Percentiles rank a stretch among this genome's conserved stretches.
These are phyloP conservation scores for Luffa acutangula DNA, from an alignment of 306 rosid genomes.

Conservation along the genomic window DNA sequence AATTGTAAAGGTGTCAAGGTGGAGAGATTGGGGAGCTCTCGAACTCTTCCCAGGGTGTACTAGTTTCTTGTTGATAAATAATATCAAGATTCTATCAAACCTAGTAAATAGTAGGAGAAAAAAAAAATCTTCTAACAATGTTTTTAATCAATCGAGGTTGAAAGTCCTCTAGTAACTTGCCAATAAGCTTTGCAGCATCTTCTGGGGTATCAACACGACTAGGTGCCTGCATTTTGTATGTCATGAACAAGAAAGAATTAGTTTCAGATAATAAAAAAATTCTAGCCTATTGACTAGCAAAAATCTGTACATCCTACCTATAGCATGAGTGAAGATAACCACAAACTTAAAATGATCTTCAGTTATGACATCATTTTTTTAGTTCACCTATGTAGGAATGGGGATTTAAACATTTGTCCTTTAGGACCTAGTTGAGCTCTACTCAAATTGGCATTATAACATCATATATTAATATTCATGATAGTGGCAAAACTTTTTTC, in stretches of 20 bases:
- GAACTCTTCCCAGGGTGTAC: no score
- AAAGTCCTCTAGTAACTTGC: constrained; percentile 25
- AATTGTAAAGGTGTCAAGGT: no score
- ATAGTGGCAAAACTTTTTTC: background rate
- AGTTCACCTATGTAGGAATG: background rate
- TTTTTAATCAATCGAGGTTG: background rate
- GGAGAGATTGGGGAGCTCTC: no score
- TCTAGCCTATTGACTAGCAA: background rate
- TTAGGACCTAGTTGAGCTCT: background rate
- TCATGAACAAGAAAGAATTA: constrained; percentile 18
- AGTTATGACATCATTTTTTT: background rate
- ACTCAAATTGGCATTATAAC: background rate
- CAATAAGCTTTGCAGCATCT: constrained; percentile 68
- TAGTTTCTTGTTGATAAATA: no score
- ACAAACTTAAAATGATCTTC: background rate
- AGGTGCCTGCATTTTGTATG: constrained; percentile 45
- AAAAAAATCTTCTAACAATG: background rate
- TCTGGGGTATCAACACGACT: constrained; percentile 70
- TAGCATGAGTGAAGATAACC: background rate
- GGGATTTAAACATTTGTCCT: background rate
- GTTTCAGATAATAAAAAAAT: background rate
- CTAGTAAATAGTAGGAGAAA: background rate
- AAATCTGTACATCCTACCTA: background rate
- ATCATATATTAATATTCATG: background rate
- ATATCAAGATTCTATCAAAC: no score